Percentiles rank a stretch among this genome's conserved stretches.
These are phyloP conservation scores for Melampsora medusae DNA, from an alignment of 1,284 basidiomycete species.

Conservation along the genomic window DNA sequence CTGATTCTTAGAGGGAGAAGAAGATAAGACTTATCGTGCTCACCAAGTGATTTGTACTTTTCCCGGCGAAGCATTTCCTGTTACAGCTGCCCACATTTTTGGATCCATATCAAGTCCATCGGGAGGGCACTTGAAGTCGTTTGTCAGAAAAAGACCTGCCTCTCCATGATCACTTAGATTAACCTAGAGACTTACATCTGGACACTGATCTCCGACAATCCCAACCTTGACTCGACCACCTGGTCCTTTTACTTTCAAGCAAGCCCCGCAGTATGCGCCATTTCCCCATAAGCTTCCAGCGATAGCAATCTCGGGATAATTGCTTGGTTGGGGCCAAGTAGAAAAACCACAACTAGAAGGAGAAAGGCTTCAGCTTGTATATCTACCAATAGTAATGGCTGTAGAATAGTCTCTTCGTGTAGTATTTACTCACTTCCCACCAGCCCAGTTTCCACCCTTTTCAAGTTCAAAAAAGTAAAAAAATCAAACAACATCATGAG, in stretches of 20 bases:
- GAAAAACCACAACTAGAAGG: neutral
- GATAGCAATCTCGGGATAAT: neutral
- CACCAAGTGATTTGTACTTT: neutral
- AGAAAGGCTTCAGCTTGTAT: neutral
- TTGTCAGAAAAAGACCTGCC: neutral
- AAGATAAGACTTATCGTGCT: too few species aligned
- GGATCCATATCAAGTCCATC: constrained; percentile 1
- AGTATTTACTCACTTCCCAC: neutral
- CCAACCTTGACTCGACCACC: neutral
- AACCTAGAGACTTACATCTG: neutral
- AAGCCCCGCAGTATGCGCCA: neutral
- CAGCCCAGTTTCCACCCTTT: neutral
- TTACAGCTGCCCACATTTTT: neutral
- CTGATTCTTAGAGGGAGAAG: too few species aligned
- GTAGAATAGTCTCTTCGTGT: neutral
- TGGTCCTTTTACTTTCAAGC: neutral
- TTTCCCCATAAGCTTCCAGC: neutral
- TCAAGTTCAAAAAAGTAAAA: neutral
- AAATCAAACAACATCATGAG: neutral
- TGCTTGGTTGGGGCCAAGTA: constrained; percentile 1
- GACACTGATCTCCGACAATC: neutral
- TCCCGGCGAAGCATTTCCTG: neutral
- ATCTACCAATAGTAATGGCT: neutral
- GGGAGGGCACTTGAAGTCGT: neutral
- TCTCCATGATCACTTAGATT: neutral